phyloP scores from a whole-genome alignment of 2,329 filamentous ascomycete genomes.

The Cordyceps tenuipes region DNA sequence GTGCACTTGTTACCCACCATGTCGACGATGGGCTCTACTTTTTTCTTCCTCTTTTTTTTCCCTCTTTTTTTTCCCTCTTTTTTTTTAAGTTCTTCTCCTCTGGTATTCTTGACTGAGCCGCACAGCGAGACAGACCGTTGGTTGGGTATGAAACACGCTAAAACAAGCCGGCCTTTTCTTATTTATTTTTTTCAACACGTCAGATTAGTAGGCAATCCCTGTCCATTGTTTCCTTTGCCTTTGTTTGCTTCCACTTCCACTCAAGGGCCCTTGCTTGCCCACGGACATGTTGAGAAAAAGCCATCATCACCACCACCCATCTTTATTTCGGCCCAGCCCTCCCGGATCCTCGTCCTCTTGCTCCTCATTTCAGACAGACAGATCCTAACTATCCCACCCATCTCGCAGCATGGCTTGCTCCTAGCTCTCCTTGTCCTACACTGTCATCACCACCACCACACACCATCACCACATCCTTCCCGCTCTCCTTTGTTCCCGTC shows the following conservation, averaged over 20 bases:
- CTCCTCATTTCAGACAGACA: neutral
- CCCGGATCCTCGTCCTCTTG: neutral
- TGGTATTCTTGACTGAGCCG: neutral
- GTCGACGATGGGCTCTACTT: neutral
- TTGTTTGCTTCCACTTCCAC: neutral
- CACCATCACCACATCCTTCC: neutral
- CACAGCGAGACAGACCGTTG: neutral
- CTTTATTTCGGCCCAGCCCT: neutral
- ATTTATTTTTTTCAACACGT: neutral
- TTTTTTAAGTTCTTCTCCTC: neutral
- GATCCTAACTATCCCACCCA: too few relatives aligned
- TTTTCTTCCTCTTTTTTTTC: neutral
- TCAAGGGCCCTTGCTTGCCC: too few relatives aligned
- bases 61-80: neutral
- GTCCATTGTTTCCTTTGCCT: neutral
- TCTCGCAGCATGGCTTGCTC: neutral
- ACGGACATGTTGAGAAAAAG: neutral
- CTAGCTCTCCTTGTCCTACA: neutral
- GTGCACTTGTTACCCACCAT: neutral
- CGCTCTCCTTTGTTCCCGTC: neutral
- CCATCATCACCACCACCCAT: neutral
- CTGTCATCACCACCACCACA: neutral
- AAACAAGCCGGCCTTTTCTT: neutral
- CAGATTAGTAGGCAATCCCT: neutral
- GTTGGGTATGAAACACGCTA: constrained; percentile 1